Evolutionary conservation across 1,139 yeast genomes (phyloP).

Genomic region (Candida pseudoviswanathii): DNA sequence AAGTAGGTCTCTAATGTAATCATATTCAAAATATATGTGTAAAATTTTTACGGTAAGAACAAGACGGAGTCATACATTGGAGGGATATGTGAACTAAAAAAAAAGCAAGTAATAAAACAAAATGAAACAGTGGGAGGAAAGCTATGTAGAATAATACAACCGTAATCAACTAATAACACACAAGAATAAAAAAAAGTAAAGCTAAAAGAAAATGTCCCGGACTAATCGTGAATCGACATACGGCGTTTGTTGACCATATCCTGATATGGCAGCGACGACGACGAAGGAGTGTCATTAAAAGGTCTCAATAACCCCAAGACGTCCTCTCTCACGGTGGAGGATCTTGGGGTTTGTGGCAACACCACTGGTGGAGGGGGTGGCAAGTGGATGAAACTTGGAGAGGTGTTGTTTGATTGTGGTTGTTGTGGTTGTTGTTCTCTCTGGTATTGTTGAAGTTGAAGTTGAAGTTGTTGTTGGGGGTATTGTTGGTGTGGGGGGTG

Average conservation of each 20-base stretch:
- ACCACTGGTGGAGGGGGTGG: conserved; percentile 5
- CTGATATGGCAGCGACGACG: conserved; percentile 2
- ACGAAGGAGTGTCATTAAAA: background rate
- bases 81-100: background rate
- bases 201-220: background rate
- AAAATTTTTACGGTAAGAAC: background rate
- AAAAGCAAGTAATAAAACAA: background rate
- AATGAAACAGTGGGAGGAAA: background rate
- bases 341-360: conserved; percentile 5
- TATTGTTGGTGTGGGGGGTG: background rate
- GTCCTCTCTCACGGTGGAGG: conserved; percentile 6
- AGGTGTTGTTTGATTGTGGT: background rate
- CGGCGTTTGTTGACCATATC: conserved; percentile 5
- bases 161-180: background rate
- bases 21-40: background rate
- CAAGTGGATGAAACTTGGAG: conserved; percentile 7
- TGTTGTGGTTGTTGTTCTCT: conserved; percentile 2
- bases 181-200: background rate
- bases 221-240: conserved; percentile 1
- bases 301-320: conserved; percentile 9
- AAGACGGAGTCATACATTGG: background rate
- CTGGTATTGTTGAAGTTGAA: background rate
- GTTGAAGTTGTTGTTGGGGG: background rate
- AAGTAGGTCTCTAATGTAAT: background rate
- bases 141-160: background rate